phyloP scores from a whole-genome alignment of 129 eudicot genomes.

The Sambucus nigra region DNA sequence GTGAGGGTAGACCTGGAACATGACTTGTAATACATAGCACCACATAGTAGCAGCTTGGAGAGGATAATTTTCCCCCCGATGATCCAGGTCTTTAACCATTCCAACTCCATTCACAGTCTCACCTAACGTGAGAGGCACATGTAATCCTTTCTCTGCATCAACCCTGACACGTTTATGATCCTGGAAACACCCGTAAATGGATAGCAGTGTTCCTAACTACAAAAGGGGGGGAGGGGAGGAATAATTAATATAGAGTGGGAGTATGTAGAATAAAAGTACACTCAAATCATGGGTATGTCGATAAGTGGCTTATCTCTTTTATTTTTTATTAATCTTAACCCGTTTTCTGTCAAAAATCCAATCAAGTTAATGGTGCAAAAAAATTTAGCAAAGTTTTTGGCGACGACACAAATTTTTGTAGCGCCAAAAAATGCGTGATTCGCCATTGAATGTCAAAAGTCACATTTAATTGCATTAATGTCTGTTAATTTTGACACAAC shows the following conservation, averaged over 20 bases:
- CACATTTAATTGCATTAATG: too few relatives aligned
- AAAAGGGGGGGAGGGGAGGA: constrained; percentile 11
- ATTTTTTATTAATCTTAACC: too few relatives aligned
- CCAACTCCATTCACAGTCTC: constrained; percentile 18
- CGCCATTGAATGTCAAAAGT: too few relatives aligned
- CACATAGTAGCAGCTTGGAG: constrained; percentile 25
- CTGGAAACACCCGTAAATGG: constrained; percentile 49
- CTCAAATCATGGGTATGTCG: too few relatives aligned
- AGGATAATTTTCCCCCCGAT: constrained; percentile 22
- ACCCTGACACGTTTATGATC: constrained; percentile 17
- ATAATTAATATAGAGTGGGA: constrained; percentile 7
- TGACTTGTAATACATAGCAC: constrained; percentile 47
- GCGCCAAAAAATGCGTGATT: too few relatives aligned
- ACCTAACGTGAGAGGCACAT: constrained; percentile 29
- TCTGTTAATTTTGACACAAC: constrained; percentile 15
- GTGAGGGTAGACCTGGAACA: constrained; percentile 48
- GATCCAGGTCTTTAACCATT: constrained; percentile 5
- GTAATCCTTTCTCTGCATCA: constrained; percentile 38
- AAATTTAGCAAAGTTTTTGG: too few relatives aligned
- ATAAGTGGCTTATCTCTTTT: too few relatives aligned
- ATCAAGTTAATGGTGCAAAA: too few relatives aligned
- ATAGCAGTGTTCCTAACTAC: constrained; percentile 62
- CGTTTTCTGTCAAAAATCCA: too few relatives aligned
- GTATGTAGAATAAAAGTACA: too few relatives aligned
- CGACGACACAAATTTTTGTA: too few relatives aligned